A percentile compares a stretch with the other conserved stretches of the same genome.
These are phyloP conservation scores for Santalum album DNA, from an alignment of 164 flowering plant species.

Conservation along the genomic window DNA sequence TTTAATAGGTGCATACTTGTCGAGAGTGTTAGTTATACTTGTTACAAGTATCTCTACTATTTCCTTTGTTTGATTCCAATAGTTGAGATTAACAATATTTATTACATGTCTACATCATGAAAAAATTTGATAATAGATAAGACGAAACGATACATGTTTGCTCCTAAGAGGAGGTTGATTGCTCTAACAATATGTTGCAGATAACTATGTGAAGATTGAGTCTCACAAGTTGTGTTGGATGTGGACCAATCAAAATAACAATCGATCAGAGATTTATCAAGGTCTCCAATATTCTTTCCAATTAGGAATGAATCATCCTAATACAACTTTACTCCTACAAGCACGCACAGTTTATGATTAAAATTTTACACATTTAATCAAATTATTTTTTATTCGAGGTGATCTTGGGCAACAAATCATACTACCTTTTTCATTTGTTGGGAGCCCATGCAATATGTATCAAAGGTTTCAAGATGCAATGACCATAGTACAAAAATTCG, in stretches of 20 bases:
- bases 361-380: too few relatives aligned
- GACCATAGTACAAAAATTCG: constrained; percentile 10
- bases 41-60: too few relatives aligned
- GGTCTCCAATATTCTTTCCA: neutral
- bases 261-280: constrained; percentile 10
- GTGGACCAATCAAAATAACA: neutral
- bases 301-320: neutral
- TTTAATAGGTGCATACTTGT: neutral
- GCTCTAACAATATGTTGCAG: constrained; percentile 16
- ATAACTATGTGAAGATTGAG: constrained; percentile 13
- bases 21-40: neutral
- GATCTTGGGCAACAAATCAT: constrained; percentile 4
- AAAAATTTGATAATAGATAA: neutral
- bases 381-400: neutral
- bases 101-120: too few relatives aligned
- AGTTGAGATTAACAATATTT: too few relatives aligned
- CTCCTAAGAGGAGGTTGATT: neutral
- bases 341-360: too few relatives aligned
- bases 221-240: constrained; percentile 5
- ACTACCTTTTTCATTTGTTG: constrained; percentile 13
- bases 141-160: neutral
- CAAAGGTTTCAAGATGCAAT: constrained; percentile 11
- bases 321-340: too few relatives aligned
- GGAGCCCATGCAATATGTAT: constrained; percentile 12
- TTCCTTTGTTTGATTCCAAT: too few relatives aligned